Conservation (phyloP, 2,329 filamentous ascomycete genomes). For the Dactylonectria estremocensis region DNA sequence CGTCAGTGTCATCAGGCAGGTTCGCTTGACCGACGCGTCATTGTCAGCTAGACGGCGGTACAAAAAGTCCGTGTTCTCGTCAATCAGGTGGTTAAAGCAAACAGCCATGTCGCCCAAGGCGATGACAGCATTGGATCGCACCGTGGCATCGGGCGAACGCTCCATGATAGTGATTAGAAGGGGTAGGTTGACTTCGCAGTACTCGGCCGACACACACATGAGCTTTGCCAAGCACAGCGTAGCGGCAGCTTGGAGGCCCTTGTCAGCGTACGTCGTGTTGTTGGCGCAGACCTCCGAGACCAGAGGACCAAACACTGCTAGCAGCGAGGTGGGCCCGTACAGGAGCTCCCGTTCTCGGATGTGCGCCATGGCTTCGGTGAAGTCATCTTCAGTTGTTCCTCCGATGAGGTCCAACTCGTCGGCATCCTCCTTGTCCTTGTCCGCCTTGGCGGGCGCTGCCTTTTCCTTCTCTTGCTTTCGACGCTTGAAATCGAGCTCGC, state of each 20-base stretch:
- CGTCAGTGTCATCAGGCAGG: constrained; percentile 97
- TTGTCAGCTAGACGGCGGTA: constrained; percentile 93
- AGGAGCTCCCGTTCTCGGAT: constrained; percentile 88
- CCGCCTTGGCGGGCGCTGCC: constrained; percentile 62
- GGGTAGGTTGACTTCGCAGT: constrained; percentile 93
- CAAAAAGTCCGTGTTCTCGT: constrained; percentile 98
- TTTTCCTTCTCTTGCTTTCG: constrained; percentile 93
- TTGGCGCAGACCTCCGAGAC: constrained; percentile 95
- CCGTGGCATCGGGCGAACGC: constrained; percentile 90
- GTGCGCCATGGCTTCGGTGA: constrained; percentile 87
- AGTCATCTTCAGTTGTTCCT: constrained; percentile 94
- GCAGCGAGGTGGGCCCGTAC: constrained; percentile 85
- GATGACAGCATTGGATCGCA: constrained; percentile 96
- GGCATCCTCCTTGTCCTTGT: constrained; percentile 74
- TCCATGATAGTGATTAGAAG: constrained; percentile 99
- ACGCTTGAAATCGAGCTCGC: constrained; percentile 97
- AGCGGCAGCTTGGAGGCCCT: constrained; percentile 91
- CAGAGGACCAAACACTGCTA: constrained; percentile 92
- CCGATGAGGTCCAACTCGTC: constrained; percentile 97
- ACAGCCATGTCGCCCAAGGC: constrained; percentile 99
- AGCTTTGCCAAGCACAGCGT: constrained; percentile 96
- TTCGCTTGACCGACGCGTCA: constrained; percentile 93
- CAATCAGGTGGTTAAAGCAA: constrained; percentile 99
- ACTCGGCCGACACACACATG: constrained; percentile 98
- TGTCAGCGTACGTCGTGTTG: constrained; percentile 92